phyloP scores from a whole-genome alignment of 148 eudicot species.

The Arctostaphylos glauca region DNA sequence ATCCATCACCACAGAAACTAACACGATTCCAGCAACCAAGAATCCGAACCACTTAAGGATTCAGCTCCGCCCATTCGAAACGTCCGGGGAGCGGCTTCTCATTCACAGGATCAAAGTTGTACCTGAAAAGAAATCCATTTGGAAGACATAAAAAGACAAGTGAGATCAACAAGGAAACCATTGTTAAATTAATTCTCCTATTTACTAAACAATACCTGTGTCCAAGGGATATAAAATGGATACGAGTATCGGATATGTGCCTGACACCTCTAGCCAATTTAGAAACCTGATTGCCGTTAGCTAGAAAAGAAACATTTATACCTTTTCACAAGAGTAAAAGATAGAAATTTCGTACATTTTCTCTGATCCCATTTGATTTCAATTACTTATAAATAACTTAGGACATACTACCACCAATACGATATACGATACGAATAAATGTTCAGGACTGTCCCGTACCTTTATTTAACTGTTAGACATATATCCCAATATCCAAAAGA shows the following conservation, averaged over 20 bases:
- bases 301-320: neutral
- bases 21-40: constrained; percentile 14
- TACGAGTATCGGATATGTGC: neutral
- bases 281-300: neutral
- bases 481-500: neutral
- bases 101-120: constrained; percentile 53
- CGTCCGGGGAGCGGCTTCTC: constrained; percentile 54
- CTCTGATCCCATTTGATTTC: neutral
- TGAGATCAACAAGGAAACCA: neutral
- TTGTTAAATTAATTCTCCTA: neutral
- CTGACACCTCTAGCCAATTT: neutral
- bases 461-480: neutral
- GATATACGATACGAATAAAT: neutral
- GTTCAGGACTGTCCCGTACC: neutral
- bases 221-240: neutral
- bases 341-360: neutral
- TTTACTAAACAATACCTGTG: neutral
- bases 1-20: constrained; percentile 26
- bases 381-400: no score
- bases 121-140: constrained; percentile 30
- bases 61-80: constrained; percentile 45
- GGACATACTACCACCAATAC: no score
- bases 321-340: neutral
- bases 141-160: neutral
- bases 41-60: constrained; percentile 21